phyloP scores from a whole-genome alignment of 257 asterid genomes.

The Fraxinus americana region DNA sequence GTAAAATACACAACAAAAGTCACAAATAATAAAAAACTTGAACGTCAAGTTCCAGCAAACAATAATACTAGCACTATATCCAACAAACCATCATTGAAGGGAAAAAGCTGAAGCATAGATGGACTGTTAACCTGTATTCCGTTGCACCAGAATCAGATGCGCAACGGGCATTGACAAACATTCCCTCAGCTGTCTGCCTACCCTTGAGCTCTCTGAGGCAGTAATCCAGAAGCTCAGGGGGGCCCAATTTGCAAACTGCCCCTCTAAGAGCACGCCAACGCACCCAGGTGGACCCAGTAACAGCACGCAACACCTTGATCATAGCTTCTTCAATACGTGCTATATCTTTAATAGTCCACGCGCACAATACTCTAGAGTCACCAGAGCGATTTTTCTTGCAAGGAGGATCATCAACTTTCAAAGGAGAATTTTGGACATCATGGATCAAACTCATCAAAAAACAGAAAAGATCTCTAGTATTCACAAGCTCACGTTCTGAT shows the following conservation, averaged over 20 bases:
- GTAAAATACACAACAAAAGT: neutral
- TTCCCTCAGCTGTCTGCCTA: constrained; percentile 76
- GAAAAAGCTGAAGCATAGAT: neutral
- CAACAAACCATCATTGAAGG: neutral
- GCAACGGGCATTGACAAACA: constrained; percentile 68
- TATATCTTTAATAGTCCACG: constrained; percentile 68
- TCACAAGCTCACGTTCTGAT: constrained; percentile 75
- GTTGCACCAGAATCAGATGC: constrained; percentile 69
- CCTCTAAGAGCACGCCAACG: constrained; percentile 94
- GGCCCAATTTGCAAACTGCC: constrained; percentile 79
- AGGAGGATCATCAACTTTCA: constrained; percentile 38
- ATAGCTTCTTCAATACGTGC: constrained; percentile 80
- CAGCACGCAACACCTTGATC: constrained; percentile 86
- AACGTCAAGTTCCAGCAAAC: neutral
- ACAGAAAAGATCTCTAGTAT: constrained; percentile 68
- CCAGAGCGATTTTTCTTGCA: constrained; percentile 51
- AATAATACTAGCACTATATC: neutral
- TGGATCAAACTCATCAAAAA: constrained; percentile 67
- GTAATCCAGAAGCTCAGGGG: constrained; percentile 87
- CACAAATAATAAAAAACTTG: too few relatives aligned
- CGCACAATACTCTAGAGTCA: constrained; percentile 60
- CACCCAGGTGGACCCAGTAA: constrained; percentile 90
- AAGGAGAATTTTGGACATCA: constrained; percentile 42
- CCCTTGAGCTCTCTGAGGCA: constrained; percentile 88
- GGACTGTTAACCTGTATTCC: constrained; percentile 72